Conservation (phyloP, 2,329 filamentous ascomycete species). For the Xylaria sp. region DNA sequence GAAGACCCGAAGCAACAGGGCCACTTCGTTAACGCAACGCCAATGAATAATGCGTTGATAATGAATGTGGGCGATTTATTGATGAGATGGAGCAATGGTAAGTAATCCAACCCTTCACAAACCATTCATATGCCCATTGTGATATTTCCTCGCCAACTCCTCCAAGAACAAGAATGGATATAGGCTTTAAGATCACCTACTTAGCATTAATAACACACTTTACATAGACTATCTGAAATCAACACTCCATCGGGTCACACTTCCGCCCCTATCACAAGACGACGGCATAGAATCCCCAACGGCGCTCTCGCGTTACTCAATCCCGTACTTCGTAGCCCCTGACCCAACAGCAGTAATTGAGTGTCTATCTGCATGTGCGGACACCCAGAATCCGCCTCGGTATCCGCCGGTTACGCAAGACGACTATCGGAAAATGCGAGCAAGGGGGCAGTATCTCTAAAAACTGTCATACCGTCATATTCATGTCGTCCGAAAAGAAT, state of each 20-base stretch:
- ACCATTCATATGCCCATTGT: not conserved
- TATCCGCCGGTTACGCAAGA: constrained; percentile 57
- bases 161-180: not conserved
- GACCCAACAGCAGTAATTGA: constrained; percentile 62
- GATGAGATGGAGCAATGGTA: constrained; percentile 56
- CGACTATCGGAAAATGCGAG: constrained; percentile 46
- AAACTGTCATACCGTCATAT: not conserved
- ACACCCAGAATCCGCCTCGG: constrained; percentile 56
- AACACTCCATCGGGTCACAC: constrained; percentile 62
- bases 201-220: constrained; percentile 18
- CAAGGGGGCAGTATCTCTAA: constrained; percentile 46
- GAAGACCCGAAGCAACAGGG: constrained; percentile 51
- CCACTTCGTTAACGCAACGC: constrained; percentile 53
- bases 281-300: constrained; percentile 50
- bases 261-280: constrained; percentile 51
- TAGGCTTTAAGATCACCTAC: not conserved
- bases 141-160: not conserved
- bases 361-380: constrained; percentile 60
- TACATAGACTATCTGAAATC: constrained; percentile 59
- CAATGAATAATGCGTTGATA: constrained; percentile 47
- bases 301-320: constrained; percentile 65
- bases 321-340: constrained; percentile 67
- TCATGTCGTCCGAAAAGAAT: not conserved
- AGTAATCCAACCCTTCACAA: constrained; percentile 14
- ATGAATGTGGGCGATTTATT: constrained; percentile 56